Evolutionary conservation across 768 basidiomycete genomes (phyloP).

Genomic region (Tephrocybe sp.): DNA sequence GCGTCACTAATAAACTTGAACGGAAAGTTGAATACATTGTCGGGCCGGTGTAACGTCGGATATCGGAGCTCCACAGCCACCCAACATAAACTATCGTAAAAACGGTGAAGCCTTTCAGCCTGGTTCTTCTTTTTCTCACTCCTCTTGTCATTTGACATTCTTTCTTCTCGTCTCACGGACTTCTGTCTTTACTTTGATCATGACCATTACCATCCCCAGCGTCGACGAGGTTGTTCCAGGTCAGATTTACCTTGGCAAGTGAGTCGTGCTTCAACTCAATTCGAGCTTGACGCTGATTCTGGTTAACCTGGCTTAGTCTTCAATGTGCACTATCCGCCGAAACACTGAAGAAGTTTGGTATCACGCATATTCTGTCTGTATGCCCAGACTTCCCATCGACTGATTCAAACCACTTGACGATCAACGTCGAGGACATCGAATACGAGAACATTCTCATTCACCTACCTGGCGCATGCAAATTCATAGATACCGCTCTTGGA

Average conservation of each 20-base stretch:
- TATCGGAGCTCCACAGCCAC: neutral
- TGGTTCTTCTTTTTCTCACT: neutral
- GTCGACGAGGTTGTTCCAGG: slow-evolving; percentile 33
- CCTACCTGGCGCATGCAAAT: slow-evolving; percentile 54
- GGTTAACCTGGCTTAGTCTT: slow-evolving; percentile 25
- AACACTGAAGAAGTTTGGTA: slow-evolving; percentile 30
- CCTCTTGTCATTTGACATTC: neutral
- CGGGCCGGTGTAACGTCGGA: too few relatives aligned
- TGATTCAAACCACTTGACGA: slow-evolving; percentile 35
- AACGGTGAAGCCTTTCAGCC: too few relatives aligned
- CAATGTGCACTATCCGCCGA: slow-evolving; percentile 32
- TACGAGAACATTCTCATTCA: slow-evolving; percentile 61
- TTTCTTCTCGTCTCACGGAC: neutral
- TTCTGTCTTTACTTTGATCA: neutral
- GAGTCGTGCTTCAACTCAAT: slow-evolving; percentile 10
- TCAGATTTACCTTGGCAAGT: slow-evolving; percentile 43
- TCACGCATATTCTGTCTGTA: slow-evolving; percentile 56
- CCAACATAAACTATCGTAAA: too few relatives aligned
- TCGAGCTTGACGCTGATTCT: slow-evolving; percentile 1
- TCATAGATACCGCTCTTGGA: slow-evolving; percentile 58
- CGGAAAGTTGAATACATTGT: too few relatives aligned
- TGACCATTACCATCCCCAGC: slow-evolving; percentile 20
- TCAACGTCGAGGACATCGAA: slow-evolving; percentile 42
- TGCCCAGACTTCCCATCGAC: slow-evolving; percentile 52
- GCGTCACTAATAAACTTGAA: too few relatives aligned